A percentile compares a stretch with the other conserved stretches of the same genome.
These are phyloP conservation scores for Geosmithia putterillii DNA, from an alignment of 2,329 filamentous ascomycete genomes.

Conservation along the genomic window DNA sequence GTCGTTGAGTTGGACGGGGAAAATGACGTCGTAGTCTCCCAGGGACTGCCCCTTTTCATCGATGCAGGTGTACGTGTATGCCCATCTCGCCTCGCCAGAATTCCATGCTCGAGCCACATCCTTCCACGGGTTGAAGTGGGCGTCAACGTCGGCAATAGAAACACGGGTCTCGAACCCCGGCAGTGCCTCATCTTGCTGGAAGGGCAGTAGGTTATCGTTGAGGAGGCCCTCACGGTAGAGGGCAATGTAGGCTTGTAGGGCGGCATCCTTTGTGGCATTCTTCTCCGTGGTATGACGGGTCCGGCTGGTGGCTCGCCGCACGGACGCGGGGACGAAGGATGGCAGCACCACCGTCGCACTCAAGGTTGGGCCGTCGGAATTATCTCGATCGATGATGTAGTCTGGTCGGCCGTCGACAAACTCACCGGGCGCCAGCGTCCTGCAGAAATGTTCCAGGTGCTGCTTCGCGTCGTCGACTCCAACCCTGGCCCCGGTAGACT, in stretches of 20 bases:
- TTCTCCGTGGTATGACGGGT: conserved; percentile 56
- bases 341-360: conserved; percentile 60
- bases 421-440: conserved; percentile 39
- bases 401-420: conserved; percentile 56
- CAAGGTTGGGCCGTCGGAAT: conserved; percentile 14
- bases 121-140: conserved; percentile 33
- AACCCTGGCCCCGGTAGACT: conserved; percentile 46
- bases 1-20: conserved; percentile 29
- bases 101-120: conserved; percentile 30
- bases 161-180: conserved; percentile 23
- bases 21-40: conserved; percentile 25
- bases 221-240: conserved; percentile 62
- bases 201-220: conserved; percentile 66
- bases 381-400: conserved; percentile 39
- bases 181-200: conserved; percentile 24
- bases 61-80: conserved; percentile 18
- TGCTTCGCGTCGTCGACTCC: conserved; percentile 60
- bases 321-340: conserved; percentile 43
- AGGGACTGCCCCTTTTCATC: conserved; percentile 16
- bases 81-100: conserved; percentile 6
- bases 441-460: conserved; percentile 79
- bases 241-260: conserved; percentile 64
- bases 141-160: conserved; percentile 20
- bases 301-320: conserved; percentile 12
- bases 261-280: conserved; percentile 67